Evolutionary conservation across 2,329 filamentous ascomycete species (phyloP), one percentile per base, ranked within the genome.

Genomic region (Aspergillus flavus): DNA sequence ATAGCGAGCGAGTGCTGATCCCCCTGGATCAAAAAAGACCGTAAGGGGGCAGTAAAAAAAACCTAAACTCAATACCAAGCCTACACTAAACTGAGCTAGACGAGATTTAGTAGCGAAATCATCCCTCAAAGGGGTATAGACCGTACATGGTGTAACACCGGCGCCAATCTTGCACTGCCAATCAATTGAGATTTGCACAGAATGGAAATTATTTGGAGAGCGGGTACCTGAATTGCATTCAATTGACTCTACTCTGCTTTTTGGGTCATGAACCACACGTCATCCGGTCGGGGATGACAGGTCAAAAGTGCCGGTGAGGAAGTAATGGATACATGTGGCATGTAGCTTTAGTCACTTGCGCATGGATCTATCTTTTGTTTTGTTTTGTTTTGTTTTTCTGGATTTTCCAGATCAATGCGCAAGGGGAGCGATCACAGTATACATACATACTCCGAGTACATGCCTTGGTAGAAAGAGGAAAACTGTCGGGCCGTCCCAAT

Each of bases 91-190:
- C 12, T 28, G 36, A 43, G 28, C 28, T 32, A 43, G 41, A 23
- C 16, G 21, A 57, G 16, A 43, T 57, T 57, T 32, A 46, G 12
- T 10, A 32, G 26, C 2, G 11, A 21, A 11, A 50, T 14, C 19
- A 48, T 45, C 3, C 9, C 32, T 59, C 32, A 16, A 58, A 59
- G 14, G 19, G 32, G 57, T 26, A 52, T 36, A 28, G 57, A 50
- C 4, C 21, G 12, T 46, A 52, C 57, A 52, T 45, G 57, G 9
- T 59, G 57, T 59, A 59, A 59, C 57, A n/a, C 57, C 57, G 57
- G 57, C 45, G 45, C 28, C 45, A 36, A 48, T 19, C 11, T n/a
- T 30, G n/a, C 11, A 23, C 45, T n/a, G 39, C 57, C 43, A 52
- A 52, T 59, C 48, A 52, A 9, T 32, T 12, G 6, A 9, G 14